Base-by-base conservation (phyloP, 2,329 filamentous ascomycete species). In the Rachicladosporium sp. region DNA sequence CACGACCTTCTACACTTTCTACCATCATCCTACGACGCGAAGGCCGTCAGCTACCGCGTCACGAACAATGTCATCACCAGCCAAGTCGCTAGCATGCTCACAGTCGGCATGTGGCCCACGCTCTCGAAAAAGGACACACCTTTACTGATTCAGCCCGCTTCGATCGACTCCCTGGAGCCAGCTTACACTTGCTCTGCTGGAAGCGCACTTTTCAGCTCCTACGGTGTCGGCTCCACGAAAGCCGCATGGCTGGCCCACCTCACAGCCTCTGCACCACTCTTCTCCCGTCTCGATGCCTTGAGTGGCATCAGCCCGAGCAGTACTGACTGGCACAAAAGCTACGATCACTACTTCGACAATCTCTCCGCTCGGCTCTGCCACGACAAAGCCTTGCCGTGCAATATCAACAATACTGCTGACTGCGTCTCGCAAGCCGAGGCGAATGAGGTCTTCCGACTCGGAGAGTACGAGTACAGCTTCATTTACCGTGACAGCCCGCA, bases 321-420 rank as follows among this genome's bases (percentile, higher is more conserved):
- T 43, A 53, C 55, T 0, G 78, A 68, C 3, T 91, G 84, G 66
- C 82, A 89, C 53, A 68, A 61, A 31, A 78, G 71, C 38, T 79
- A 82, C 50, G 85, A 91, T 54, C 84, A 87, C 59, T 91, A 91
- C 63, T 91, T 79, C 51, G 85, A 91, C 57, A 91, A 87, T 52
- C 70, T 91, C 1, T 86, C 82, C 0, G 79, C 83, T 0, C 71
- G 83, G 0, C 79, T 86, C 54, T 91, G 84, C 57, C 83, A 91
- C 54, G 64, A 60, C 11, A 83, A 81, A 51, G 73, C 81, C 0
- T 64, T 88, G 0, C 84, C 83, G 0, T 89, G 83, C 62, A 74
- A 71, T 45, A 57, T 46, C 39, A 69, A 69, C 44, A 67, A 70
- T 38, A 62, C 58, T 0, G 47, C 61, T 0, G 60, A 63, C 0